Evolutionary conservation across 2,329 filamentous ascomycete species (phyloP).

Genomic region (Aspergillus novoparasiticus): DNA sequence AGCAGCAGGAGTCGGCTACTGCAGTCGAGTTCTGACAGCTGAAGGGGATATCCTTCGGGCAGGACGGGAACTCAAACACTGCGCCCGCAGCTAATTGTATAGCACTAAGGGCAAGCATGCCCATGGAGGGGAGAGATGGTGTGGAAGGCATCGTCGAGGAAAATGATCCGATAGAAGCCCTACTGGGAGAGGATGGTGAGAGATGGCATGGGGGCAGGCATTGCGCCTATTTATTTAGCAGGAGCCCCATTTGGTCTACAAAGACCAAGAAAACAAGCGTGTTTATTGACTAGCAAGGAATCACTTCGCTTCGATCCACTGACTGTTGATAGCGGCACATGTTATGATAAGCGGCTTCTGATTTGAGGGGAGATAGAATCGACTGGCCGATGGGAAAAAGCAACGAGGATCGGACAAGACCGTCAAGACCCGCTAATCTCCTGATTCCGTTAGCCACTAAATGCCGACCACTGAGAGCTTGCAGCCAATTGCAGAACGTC

Average conservation of each 20-base stretch:
- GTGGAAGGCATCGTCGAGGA: conserved; percentile 21
- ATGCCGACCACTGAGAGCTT: background rate
- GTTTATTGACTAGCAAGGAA: conserved; percentile 2
- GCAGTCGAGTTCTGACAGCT: conserved; percentile 59
- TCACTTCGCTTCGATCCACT: conserved; percentile 8
- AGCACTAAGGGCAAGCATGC: conserved; percentile 29
- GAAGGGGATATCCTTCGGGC: conserved; percentile 44
- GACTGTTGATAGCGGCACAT: conserved; percentile 28
- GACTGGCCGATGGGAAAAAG: conserved; percentile 9
- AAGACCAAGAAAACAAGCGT: conserved; percentile 1
- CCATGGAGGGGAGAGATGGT: conserved; percentile 19
- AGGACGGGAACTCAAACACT: conserved; percentile 30
- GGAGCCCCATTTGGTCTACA: background rate
- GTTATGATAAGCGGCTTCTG: conserved; percentile 28
- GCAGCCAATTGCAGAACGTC: conserved; percentile 17
- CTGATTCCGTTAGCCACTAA: conserved; percentile 8
- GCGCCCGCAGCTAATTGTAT: conserved; percentile 23
- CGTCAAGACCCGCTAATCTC: conserved; percentile 8
- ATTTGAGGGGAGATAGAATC: conserved; percentile 28
- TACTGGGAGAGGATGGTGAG: background rate
- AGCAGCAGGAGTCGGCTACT: conserved; percentile 58
- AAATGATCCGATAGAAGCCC: background rate
- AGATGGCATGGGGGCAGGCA: background rate
- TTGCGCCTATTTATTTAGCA: background rate
- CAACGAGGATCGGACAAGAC: conserved; percentile 15